Conservation (phyloP, 257 asterid species). For the Thymus quinquecostatus region DNA sequence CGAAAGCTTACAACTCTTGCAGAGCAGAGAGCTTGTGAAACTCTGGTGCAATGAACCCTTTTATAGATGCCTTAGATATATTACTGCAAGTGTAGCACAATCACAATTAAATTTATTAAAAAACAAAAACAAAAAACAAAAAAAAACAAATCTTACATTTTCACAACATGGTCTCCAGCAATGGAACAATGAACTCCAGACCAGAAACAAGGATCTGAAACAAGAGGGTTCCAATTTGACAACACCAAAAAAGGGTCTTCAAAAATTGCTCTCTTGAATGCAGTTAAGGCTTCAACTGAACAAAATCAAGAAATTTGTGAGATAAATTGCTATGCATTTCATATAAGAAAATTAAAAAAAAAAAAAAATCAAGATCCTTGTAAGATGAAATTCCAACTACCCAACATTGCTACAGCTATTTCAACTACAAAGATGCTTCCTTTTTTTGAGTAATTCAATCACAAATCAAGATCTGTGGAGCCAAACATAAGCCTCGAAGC, state of each 20-base stretch:
- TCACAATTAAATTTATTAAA: conserved; percentile 20
- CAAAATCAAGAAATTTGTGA: conserved; percentile 27
- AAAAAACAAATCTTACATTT: conserved; percentile 59
- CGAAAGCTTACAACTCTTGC: conserved; percentile 75
- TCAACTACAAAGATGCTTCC: background rate
- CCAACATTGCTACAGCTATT: conserved; percentile 31
- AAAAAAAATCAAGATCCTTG: conserved; percentile 25
- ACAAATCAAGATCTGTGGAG: conserved; percentile 58
- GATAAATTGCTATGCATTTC: conserved; percentile 1
- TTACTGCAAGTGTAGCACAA: conserved; percentile 61
- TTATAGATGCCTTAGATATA: conserved; percentile 76
- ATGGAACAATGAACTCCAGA: conserved; percentile 70
- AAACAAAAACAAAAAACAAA: background rate
- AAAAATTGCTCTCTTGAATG: conserved; percentile 83
- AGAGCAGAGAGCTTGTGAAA: conserved; percentile 57
- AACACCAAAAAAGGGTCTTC: conserved; percentile 83
- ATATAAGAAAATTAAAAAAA: too few species aligned
- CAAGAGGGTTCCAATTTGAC: conserved; percentile 83
- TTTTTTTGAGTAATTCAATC: conserved; percentile 21
- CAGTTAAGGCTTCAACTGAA: conserved; percentile 74
- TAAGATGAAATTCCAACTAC: conserved; percentile 8
- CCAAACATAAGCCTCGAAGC: conserved; percentile 4
- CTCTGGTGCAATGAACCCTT: conserved; percentile 83
- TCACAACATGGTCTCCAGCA: conserved; percentile 71
- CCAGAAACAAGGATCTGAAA: conserved; percentile 88